Conservation (phyloP, 2,329 filamentous ascomycete genomes). For the Aspergillus ustus region DNA sequence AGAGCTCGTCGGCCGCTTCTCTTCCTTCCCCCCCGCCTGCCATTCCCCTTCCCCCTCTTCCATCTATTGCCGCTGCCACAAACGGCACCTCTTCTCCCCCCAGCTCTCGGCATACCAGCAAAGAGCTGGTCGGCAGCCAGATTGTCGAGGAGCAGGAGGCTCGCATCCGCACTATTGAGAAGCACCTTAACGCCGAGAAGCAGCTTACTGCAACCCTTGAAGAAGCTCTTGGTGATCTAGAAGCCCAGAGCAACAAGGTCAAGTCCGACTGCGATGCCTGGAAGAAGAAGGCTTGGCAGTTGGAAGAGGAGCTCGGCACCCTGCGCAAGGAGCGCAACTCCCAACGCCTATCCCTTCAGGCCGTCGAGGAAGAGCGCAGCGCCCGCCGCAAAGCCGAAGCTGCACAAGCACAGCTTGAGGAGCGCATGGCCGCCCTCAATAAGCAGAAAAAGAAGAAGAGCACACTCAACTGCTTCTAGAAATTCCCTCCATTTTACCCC, state of each 20-base stretch:
- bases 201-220: slow-evolving; percentile 94
- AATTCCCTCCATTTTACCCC: neutral
- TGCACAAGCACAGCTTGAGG: slow-evolving; percentile 85
- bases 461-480: slow-evolving; percentile 95
- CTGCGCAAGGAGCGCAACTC: slow-evolving; percentile 64
- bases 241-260: slow-evolving; percentile 87
- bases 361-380: slow-evolving; percentile 94
- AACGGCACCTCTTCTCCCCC: slow-evolving; percentile 59
- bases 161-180: slow-evolving; percentile 93
- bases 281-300: slow-evolving; percentile 79
- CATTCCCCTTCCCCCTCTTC: slow-evolving; percentile 92
- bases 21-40: slow-evolving; percentile 92
- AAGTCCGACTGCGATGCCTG: slow-evolving; percentile 88
- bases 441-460: slow-evolving; percentile 87
- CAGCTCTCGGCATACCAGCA: slow-evolving; percentile 75
- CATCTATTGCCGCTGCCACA: slow-evolving; percentile 60
- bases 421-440: slow-evolving; percentile 90
- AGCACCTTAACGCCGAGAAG: slow-evolving; percentile 93
- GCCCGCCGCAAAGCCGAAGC: slow-evolving; percentile 89
- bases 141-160: slow-evolving; percentile 94
- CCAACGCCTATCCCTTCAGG: slow-evolving; percentile 73
- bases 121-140: slow-evolving; percentile 77
- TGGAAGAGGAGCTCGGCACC: slow-evolving; percentile 66
- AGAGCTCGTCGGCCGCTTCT: slow-evolving; percentile 80
- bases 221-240: slow-evolving; percentile 91